Conservation (phyloP, 176 grass and related monocot genomes). For the Oryza brachyantha region DNA sequence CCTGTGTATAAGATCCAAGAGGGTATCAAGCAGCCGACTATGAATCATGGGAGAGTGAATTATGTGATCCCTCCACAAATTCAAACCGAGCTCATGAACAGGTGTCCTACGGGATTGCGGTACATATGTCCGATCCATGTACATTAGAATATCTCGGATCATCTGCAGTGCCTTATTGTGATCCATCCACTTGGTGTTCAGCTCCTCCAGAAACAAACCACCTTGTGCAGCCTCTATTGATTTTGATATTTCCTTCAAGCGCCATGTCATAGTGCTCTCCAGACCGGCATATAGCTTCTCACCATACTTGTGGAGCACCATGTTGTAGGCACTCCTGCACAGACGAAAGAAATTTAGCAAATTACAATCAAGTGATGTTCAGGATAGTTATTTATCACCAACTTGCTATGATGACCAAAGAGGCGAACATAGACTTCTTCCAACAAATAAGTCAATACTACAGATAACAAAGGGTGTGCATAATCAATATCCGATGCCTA, state of each 20-base stretch:
- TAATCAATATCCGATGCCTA: background rate
- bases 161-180: slow-evolving; percentile 94
- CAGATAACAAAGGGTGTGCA: background rate
- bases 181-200: slow-evolving; percentile 81
- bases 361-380: slow-evolving; percentile 18
- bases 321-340: slow-evolving; percentile 93
- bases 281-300: slow-evolving; percentile 83
- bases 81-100: slow-evolving; percentile 88
- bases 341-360: background rate
- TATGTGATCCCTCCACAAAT: slow-evolving; percentile 92
- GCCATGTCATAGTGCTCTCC: slow-evolving; percentile 70
- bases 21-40: slow-evolving; percentile 60
- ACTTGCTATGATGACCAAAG: slow-evolving; percentile 2
- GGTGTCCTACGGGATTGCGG: slow-evolving; percentile 52
- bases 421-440: background rate
- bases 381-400: background rate
- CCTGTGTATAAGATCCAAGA: slow-evolving; percentile 79
- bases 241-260: slow-evolving; percentile 75
- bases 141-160: slow-evolving; percentile 95
- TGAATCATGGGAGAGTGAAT: slow-evolving; percentile 73
- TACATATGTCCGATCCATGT: slow-evolving; percentile 92
- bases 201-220: slow-evolving; percentile 81
- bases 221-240: slow-evolving; percentile 76
- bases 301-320: slow-evolving; percentile 95
- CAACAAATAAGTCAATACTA: background rate